Evolutionary conservation across 2,329 filamentous ascomycete genomes (phyloP), one percentile per base, ranked within the genome.

Genomic region (Aotearoamyces nothofagi): DNA sequence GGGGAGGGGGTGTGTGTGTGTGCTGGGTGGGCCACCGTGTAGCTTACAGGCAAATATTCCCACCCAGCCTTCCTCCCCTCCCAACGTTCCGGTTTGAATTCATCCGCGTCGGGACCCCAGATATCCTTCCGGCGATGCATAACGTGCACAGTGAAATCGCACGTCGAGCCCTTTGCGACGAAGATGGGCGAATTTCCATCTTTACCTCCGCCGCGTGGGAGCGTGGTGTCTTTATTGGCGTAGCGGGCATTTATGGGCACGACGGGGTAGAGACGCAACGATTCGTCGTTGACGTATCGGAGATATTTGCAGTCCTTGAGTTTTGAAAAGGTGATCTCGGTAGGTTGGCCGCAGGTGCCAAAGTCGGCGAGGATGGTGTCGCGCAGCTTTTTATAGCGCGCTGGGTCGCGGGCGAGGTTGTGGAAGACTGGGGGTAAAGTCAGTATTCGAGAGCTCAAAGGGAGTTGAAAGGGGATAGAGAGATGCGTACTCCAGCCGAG

Each of bases 211-310:
- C 52, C 54, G 4, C 32, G 24, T 2, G 53, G 54, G 3, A 57
- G 29, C 0, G 44, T 44, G 0, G 49, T 53, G 30, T 70, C 65
- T 26, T 52, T 51, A 12, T 54, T 50, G 3, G 66, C 62, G 14
- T 46, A 40, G 32, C 69, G 58, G 6, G 49, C 47, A 44, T 73
- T 73, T 23, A 57, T 38, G 2, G 67, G 66, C 8, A 71, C 64
- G 5, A 63, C 52, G 3, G 66, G 64, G 37, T 66, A 59, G 1
- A 67, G 39, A 8, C 66, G 61, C 4, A 72, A 56, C 2, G 62
- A 55, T 44, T 50, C 46, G 12, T 44, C 48, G 5, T 40, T 39
- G 17, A 42, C 42, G 15, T 42, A 26, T 15, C 45, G 45, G 8
- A 50, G 33, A 25, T 49, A 50, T 24, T 37, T 32, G 14, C 44